Base-by-base conservation (phyloP, 352 stramenopile species). In the Globisporangium ultimum region DNA sequence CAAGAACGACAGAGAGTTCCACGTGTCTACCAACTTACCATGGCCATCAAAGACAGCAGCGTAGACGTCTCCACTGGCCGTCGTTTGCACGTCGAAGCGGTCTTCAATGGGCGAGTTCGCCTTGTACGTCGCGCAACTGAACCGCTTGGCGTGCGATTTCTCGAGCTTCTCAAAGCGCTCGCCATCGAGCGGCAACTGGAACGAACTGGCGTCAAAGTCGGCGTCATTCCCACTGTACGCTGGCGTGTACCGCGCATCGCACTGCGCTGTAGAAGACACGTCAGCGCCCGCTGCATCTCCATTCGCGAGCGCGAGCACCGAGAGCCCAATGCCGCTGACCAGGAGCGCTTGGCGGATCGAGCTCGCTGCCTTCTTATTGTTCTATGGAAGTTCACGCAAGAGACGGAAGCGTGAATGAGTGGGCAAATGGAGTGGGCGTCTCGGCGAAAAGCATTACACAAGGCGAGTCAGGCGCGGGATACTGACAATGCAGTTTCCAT, bases 41-140 rank as follows among this genome's bases (percentile, higher is more conserved):
- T 98, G 92, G 3, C 92, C 92, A 64, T 98, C 92, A 50, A 96
- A 81, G 24, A 96, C 93, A 20, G 77, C 76, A 17, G 84, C 87
- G 54, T 93, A 96, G 43, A 97, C 79, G 60, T 93, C 85, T 46
- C 91, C 88, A 20, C 79, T 76, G 14, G 67, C 53, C 24, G 76
- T 75, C 11, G 78, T 65, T 47, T 93, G 75, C 49, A 97, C 80
- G 51, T 87, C 72, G 58, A 84, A 91, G 58, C 93, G 83, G 71
- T 98, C 92, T 68, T 89, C 79, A 38, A 87, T 89, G 17, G 80
- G 80, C 38, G 80, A 74, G 47, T 87, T 89, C 53, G 80, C 80
- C 50, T 79, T 79, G 71, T 89, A 89, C 46, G 77, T 81, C 11
- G 77, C 74, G 38, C 64, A 83, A 53, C 74, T 87, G 55, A 84